These are phyloP conservation scores for Xylaria curta DNA, from an alignment of 495 filamentous ascomycete genomes.

Conservation along the genomic window DNA sequence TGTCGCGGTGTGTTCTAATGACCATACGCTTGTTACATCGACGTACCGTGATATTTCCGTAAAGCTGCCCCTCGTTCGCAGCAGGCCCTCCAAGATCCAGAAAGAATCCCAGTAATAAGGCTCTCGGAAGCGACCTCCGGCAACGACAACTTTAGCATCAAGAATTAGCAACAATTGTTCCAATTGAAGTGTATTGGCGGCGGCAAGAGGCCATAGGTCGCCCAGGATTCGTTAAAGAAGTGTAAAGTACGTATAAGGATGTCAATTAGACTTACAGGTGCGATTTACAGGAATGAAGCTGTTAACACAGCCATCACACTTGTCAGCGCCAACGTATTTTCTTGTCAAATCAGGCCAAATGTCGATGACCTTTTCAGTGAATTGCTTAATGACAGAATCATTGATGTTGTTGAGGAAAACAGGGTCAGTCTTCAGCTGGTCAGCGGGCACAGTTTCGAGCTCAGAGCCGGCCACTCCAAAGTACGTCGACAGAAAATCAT, in stretches of 20 bases:
- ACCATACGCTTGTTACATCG: not conserved
- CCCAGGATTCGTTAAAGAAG: not conserved
- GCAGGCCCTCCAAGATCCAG: slow-evolving; percentile 58
- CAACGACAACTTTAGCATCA: slow-evolving; percentile 49
- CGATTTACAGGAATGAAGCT: slow-evolving; percentile 60
- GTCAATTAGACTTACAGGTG: slow-evolving; percentile 32
- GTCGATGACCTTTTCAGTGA: slow-evolving; percentile 53
- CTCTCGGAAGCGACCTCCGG: slow-evolving; percentile 58
- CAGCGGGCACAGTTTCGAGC: slow-evolving; percentile 49
- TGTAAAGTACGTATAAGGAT: not conserved
- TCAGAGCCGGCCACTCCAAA: slow-evolving; percentile 57
- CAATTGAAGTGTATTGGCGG: not conserved
- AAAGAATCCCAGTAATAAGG: slow-evolving; percentile 62
- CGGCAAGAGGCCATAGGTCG: not conserved
- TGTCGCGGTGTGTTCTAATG: not conserved
- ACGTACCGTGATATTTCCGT: slow-evolving; percentile 49
- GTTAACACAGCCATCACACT: slow-evolving; percentile 52
- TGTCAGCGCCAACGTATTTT: slow-evolving; percentile 46
- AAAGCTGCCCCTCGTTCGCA: slow-evolving; percentile 57
- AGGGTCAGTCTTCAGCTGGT: slow-evolving; percentile 49
- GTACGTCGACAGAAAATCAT: slow-evolving; percentile 50
- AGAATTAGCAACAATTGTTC: not conserved
- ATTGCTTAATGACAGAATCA: slow-evolving; percentile 53
- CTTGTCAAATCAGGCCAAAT: slow-evolving; percentile 61
- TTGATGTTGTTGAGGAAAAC: slow-evolving; percentile 51